phyloP scores from a whole-genome alignment of 1,284 basidiomycete genomes.

The Ceratobasidium sp. region DNA sequence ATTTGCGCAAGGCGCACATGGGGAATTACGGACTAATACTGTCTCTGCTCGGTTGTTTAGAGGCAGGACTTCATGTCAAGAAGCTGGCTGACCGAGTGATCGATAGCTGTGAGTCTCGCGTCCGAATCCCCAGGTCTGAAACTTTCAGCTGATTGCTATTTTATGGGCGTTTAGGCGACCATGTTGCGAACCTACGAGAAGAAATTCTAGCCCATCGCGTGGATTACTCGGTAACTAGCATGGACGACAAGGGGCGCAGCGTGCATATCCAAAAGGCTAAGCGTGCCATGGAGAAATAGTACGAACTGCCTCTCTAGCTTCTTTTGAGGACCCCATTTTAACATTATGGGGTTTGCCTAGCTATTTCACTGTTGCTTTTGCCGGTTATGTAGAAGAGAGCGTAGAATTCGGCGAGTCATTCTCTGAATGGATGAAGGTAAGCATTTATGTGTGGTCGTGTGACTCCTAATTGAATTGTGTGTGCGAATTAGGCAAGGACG shows the following conservation, averaged over 20 bases:
- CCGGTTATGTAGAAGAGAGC: slow-evolving; percentile 83
- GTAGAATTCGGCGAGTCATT: slow-evolving; percentile 76
- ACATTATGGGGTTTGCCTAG: slow-evolving; percentile 57
- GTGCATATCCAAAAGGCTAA: slow-evolving; percentile 67
- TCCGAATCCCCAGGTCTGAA: slow-evolving; percentile 48
- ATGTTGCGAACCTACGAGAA: slow-evolving; percentile 89
- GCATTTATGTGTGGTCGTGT: slow-evolving; percentile 41
- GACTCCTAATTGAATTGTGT: slow-evolving; percentile 33
- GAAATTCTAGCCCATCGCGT: slow-evolving; percentile 84
- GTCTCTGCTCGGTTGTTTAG: slow-evolving; percentile 87
- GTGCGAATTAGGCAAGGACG: slow-evolving; percentile 75
- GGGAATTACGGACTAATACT: slow-evolving; percentile 92
- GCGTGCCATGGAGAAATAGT: slow-evolving; percentile 84
- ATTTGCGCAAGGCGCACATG: slow-evolving; percentile 82
- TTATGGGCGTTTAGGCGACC: slow-evolving; percentile 63
- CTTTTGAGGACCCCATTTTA: not conserved
- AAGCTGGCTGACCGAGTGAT: slow-evolving; percentile 87
- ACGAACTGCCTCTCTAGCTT: slow-evolving; percentile 44
- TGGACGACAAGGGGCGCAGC: slow-evolving; percentile 69
- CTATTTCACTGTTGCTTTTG: slow-evolving; percentile 95
- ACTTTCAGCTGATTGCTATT: slow-evolving; percentile 31
- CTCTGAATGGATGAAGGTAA: slow-evolving; percentile 84
- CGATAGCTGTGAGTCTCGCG: slow-evolving; percentile 72
- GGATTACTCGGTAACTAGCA: slow-evolving; percentile 81
- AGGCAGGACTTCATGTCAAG: slow-evolving; percentile 83